Evolutionary conservation across 495 filamentous ascomycete genomes (phyloP).

Genomic region (Podospora pseudocomata): DNA sequence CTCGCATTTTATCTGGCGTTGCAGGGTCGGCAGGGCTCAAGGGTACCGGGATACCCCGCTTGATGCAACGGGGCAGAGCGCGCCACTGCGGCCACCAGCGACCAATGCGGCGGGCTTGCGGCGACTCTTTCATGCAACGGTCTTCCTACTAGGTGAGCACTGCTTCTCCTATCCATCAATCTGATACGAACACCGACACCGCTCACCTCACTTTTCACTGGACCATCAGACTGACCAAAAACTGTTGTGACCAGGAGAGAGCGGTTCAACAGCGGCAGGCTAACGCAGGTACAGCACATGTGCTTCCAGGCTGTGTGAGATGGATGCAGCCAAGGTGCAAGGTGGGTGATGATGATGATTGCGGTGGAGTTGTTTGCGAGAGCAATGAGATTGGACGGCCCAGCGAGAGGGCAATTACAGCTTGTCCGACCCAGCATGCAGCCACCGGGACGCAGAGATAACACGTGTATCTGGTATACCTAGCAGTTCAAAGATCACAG

Average conservation of each 20-base stretch:
- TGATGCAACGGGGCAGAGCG: constrained; percentile 3
- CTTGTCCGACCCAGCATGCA: constrained; percentile 2
- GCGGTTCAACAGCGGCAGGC: constrained; percentile 13
- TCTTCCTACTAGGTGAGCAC: neutral
- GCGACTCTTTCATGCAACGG: neutral
- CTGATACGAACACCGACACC: constrained; percentile 1
- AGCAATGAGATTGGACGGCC: constrained; percentile 6
- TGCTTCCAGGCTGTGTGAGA: neutral
- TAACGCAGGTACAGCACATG: constrained; percentile 10
- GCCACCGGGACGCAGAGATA: constrained; percentile 1
- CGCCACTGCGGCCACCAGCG: constrained; percentile 11
- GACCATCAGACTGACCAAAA: neutral
- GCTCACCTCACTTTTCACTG: neutral
- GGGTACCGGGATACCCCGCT: constrained; percentile 16
- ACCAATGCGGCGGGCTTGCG: neutral
- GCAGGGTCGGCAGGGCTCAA: neutral
- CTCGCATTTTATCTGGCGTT: constrained; percentile 20
- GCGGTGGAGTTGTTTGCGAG: constrained; percentile 6
- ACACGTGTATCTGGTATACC: neutral
- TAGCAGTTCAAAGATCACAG: neutral
- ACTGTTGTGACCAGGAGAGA: constrained; percentile 13
- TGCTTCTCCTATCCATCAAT: neutral
- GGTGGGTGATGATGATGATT: constrained; percentile 4
- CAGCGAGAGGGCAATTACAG: neutral
- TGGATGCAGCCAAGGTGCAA: constrained; percentile 3